These are phyloP conservation scores for Rubus idaeus DNA, from an alignment of 306 rosid species.

Conservation along the genomic window DNA sequence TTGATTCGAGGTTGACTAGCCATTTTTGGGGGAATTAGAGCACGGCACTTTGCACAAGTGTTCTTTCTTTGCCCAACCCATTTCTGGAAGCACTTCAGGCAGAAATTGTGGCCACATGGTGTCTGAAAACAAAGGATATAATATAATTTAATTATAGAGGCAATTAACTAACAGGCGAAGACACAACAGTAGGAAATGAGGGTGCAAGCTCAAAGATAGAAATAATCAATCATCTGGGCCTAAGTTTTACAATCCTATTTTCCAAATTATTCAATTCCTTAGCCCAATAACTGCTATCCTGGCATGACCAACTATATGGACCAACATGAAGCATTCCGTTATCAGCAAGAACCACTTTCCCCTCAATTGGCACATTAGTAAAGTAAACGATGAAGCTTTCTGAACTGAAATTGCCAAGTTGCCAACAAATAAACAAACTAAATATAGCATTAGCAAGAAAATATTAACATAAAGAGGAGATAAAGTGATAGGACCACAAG, in stretches of 20 bases:
- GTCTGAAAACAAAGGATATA: slow-evolving; percentile 40
- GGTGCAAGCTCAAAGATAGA: neutral
- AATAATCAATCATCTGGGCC: no score
- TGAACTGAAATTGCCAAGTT: neutral
- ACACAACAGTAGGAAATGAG: neutral
- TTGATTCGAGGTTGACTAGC: slow-evolving; percentile 74
- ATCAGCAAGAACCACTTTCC: neutral
- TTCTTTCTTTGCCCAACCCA: slow-evolving; percentile 53
- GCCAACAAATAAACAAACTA: neutral
- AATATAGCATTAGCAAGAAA: neutral
- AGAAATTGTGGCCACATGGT: slow-evolving; percentile 84
- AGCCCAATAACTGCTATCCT: neutral
- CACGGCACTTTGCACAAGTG: slow-evolving; percentile 59
- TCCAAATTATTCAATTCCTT: neutral
- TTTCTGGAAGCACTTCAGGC: slow-evolving; percentile 69
- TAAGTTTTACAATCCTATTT: neutral
- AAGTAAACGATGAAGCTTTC: neutral
- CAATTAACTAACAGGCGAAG: neutral
- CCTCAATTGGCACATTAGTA: neutral
- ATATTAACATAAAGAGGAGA: neutral
- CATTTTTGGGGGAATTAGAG: slow-evolving; percentile 47
- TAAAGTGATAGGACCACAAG: neutral
- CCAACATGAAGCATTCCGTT: neutral
- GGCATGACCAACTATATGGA: neutral
- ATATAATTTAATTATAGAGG: neutral